phyloP scores from a whole-genome alignment of 192 early-diverging fungal species.

The Rhizoclosmatium sp. region DNA sequence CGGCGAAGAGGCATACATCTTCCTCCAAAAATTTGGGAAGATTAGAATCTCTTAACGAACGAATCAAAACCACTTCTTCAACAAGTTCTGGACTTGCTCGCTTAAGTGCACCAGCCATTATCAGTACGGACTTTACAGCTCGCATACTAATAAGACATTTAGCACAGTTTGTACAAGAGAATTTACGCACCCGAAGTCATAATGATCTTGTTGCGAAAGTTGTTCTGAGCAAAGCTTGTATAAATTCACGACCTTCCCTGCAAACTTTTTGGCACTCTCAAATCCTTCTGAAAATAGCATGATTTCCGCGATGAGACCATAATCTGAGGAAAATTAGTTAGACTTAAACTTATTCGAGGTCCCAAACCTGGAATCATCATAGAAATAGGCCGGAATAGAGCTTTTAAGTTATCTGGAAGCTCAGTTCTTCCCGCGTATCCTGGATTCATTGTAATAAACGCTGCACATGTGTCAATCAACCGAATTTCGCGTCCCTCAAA shows the following conservation, averaged over 20 bases:
- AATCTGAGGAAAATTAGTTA: conserved; percentile 42
- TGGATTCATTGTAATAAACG: conserved; percentile 54
- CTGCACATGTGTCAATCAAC: conserved; percentile 66
- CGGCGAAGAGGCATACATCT: conserved; percentile 64
- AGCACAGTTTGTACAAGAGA: background rate
- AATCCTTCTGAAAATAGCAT: conserved; percentile 72
- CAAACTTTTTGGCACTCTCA: conserved; percentile 62
- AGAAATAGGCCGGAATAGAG: conserved; percentile 66
- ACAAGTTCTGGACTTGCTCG: conserved; percentile 58
- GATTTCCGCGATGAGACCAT: conserved; percentile 71
- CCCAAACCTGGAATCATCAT: conserved; percentile 65
- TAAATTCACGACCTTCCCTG: conserved; percentile 69
- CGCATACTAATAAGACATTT: conserved; percentile 50
- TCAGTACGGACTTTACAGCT: conserved; percentile 71
- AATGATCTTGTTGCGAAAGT: conserved; percentile 71
- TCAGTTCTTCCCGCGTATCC: conserved; percentile 62
- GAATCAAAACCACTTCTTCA: conserved; percentile 65
- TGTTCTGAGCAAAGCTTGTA: conserved; percentile 72
- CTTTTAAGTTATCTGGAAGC: conserved; percentile 69
- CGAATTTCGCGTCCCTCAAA: conserved; percentile 69
- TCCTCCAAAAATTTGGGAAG: conserved; percentile 68
- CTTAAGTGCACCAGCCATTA: conserved; percentile 69
- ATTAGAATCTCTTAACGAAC: conserved; percentile 66
- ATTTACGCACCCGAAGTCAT: conserved; percentile 57
- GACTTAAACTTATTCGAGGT: conserved; percentile 24